These are phyloP conservation scores for Spatholobus suberectus DNA, from an alignment of 306 rosid species.

Conservation along the genomic window DNA sequence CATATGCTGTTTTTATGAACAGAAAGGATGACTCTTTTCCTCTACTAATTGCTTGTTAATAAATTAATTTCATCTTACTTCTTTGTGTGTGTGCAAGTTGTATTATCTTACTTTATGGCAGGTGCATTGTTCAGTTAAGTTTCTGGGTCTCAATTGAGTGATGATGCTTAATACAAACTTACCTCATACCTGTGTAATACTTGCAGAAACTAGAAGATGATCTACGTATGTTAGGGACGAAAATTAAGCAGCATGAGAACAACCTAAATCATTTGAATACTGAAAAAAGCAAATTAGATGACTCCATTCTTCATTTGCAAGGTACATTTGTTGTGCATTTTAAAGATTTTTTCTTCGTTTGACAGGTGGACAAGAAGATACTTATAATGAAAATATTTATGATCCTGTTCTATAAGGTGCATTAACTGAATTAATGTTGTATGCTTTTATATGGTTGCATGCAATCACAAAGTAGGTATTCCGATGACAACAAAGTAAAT, in stretches of 20 bases:
- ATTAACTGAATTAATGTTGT: slow-evolving; percentile 11
- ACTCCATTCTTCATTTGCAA: slow-evolving; percentile 75
- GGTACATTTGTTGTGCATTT: slow-evolving; percentile 56
- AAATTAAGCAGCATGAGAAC: slow-evolving; percentile 85
- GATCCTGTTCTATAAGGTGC: slow-evolving; percentile 25
- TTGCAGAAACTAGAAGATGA: slow-evolving; percentile 85
- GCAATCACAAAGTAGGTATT: slow-evolving; percentile 14
- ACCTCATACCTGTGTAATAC: slow-evolving; percentile 39
- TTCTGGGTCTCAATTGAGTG: slow-evolving; percentile 29
- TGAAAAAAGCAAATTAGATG: slow-evolving; percentile 68
- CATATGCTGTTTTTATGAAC: slow-evolving; percentile 8
- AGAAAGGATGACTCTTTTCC: slow-evolving; percentile 6
- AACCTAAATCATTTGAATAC: slow-evolving; percentile 56
- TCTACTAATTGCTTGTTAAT: not conserved
- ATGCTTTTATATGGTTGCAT: slow-evolving; percentile 18
- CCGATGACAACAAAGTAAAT: not conserved
- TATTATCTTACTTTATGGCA: not conserved
- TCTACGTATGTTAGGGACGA: slow-evolving; percentile 65
- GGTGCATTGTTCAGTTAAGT: not conserved
- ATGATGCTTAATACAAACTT: slow-evolving; percentile 23
- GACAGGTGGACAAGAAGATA: slow-evolving; percentile 23
- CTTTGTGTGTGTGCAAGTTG: not conserved
- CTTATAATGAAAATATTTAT: slow-evolving; percentile 15
- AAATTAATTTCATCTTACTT: not conserved
- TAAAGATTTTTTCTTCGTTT: slow-evolving; percentile 32